phyloP scores from a whole-genome alignment of 345 rosid genomes.

The Linum trigynum region DNA sequence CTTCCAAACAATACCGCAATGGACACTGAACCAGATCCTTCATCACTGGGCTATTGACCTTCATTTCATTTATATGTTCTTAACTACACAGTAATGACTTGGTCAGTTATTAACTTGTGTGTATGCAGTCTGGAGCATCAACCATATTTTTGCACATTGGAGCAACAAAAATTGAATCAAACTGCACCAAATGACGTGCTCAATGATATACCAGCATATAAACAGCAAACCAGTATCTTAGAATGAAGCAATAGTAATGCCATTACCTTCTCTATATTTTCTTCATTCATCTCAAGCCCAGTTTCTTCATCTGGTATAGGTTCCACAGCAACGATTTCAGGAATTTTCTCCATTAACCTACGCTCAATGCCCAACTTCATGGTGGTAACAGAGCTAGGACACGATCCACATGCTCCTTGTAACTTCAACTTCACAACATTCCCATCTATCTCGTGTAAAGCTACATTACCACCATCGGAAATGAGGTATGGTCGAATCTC shows the following conservation, averaged over 20 bases:
- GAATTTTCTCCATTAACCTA: slow-evolving; percentile 90
- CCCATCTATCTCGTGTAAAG: slow-evolving; percentile 91
- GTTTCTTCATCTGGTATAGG: slow-evolving; percentile 78
- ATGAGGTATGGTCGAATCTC: slow-evolving; percentile 90
- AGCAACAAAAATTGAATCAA: background rate
- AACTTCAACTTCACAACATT: slow-evolving; percentile 76
- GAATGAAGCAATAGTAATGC: background rate
- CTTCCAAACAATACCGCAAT: background rate
- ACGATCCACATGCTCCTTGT: slow-evolving; percentile 98
- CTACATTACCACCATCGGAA: slow-evolving; percentile 93
- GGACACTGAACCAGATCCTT: background rate
- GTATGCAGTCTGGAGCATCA: background rate
- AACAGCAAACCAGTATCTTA: background rate
- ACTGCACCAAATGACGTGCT: background rate
- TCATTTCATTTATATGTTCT: background rate
- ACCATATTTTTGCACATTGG: background rate
- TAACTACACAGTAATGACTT: background rate
- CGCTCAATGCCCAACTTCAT: slow-evolving; percentile 98
- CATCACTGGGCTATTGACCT: background rate
- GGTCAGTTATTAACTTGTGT: background rate
- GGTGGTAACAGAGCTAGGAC: slow-evolving; percentile 77
- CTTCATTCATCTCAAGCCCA: slow-evolving; percentile 83
- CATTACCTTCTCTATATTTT: slow-evolving; percentile 76
- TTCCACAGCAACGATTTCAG: slow-evolving; percentile 92
- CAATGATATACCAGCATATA: too few species aligned